Percentiles rank a stretch among this genome's conserved stretches.
Evolutionary conservation across 2,329 filamentous ascomycete species (phyloP).

Genomic region (Fusarium buharicum): DNA sequence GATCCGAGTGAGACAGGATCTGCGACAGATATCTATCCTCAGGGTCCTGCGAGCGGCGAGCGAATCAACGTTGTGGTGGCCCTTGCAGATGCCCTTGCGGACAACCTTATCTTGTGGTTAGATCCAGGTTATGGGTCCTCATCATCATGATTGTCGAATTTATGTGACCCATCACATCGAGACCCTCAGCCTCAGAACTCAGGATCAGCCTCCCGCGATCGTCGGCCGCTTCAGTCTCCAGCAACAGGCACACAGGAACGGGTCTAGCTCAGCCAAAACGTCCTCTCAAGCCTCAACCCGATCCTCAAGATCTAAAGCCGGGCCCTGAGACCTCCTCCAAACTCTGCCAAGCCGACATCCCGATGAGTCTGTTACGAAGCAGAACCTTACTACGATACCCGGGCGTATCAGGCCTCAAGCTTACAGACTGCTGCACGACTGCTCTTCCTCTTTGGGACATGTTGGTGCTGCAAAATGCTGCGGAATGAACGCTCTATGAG

Average conservation of each 20-base stretch:
- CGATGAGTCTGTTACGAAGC: slow-evolving; percentile 1
- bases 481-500: not conserved
- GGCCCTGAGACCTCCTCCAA: slow-evolving; percentile 1
- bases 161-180: slow-evolving; percentile 11
- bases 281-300: slow-evolving; percentile 1
- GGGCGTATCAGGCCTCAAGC: slow-evolving; percentile 1
- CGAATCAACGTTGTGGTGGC: slow-evolving; percentile 23
- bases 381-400: slow-evolving; percentile 6
- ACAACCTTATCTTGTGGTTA: slow-evolving; percentile 32
- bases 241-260: slow-evolving; percentile 7
- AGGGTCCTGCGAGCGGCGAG: slow-evolving; percentile 2
- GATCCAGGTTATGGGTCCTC: slow-evolving; percentile 13
- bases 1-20: slow-evolving; percentile 35
- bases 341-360: not conserved
- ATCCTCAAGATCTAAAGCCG: slow-evolving; percentile 10
- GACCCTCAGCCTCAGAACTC: slow-evolving; percentile 6
- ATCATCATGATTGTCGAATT: slow-evolving; percentile 2
- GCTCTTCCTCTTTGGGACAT: not conserved
- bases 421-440: not conserved
- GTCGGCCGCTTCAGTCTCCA: not conserved
- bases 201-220: slow-evolving; percentile 18
- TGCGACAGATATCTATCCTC: slow-evolving; percentile 35
- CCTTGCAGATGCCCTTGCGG: slow-evolving; percentile 34
- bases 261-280: slow-evolving; percentile 1
- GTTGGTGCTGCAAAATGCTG: not conserved